Evolutionary conservation across 257 asterid species (phyloP), one percentile per base, ranked within the genome.

Genomic region (Paulownia fortunei): DNA sequence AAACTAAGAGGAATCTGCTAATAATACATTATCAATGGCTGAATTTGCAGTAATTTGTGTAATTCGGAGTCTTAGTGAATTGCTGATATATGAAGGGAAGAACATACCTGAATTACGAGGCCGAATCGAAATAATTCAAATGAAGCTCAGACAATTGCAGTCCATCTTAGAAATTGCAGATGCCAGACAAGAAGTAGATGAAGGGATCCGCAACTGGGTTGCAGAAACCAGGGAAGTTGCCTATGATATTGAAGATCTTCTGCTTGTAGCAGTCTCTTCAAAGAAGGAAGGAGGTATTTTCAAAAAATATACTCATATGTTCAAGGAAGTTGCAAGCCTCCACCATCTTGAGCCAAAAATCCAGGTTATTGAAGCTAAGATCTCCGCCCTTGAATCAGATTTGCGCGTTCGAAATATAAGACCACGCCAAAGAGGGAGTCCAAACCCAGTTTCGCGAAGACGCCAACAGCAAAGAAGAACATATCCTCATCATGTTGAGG

Each of bases 161-260:
- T 74, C 90, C 83, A 84, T 89, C 62, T 27, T 84, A 37, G 83
- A 84, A 52, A 86, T 84, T 68, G 91, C 90, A 23, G 92, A 86
- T 46, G 83, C 85, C 47, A 73, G 80, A 10, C 87, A 86, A 67
- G 84, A 83, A 34, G 78, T 65, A 11, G 84, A 82, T 16, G 87
- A 77, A 69, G 86, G 78, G 2, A 74, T 86, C 80, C 81, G 83
- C 4, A 80, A 77, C 34, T 89, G 92, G 87, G 69, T 89, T 51
- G 84, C 67, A n/a, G 92, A 89, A 37, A 84, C 88, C 0, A 55
- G 88, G 30, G 89, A 86, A 79, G 84, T 83, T 16, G 84, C 86
- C 4, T 84, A 84, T 30, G 89, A 86, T 44, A 83, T 76, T 2
- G 91, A 89, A 58, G 90, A 87, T 70, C 80, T 65, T 56, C 81